Conservation (phyloP, 2,329 filamentous ascomycete genomes). For the Lecanicillium sp. region DNA sequence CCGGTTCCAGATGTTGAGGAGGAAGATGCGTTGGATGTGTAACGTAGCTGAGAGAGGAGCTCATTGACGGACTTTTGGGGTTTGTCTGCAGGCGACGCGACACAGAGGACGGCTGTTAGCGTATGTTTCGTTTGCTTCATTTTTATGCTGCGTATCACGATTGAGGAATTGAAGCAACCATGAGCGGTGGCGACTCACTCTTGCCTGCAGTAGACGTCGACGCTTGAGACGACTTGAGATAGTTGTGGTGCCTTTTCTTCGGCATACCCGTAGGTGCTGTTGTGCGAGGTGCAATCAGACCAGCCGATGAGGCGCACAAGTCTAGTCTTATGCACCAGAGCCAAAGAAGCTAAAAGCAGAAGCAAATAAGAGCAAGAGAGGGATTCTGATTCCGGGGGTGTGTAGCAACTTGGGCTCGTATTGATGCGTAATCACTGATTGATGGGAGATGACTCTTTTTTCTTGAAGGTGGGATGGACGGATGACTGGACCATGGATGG, state of each 20-base stretch:
- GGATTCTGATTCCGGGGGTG: no score
- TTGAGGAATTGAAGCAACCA: constrained; percentile 16
- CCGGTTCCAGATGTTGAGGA: constrained; percentile 22
- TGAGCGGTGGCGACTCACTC: background rate
- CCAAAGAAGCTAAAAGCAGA: background rate
- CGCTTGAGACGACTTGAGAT: constrained; percentile 47
- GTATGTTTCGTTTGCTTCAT: background rate
- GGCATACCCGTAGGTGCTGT: constrained; percentile 42
- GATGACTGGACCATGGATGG: no score
- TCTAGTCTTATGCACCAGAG: background rate
- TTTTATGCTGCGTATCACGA: constrained; percentile 19
- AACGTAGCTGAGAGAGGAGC: constrained; percentile 51
- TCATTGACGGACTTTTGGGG: constrained; percentile 48
- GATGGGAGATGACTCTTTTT: no score
- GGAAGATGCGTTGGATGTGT: constrained; percentile 29
- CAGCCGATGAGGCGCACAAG: background rate
- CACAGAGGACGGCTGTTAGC: constrained; percentile 19
- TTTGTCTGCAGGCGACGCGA: constrained; percentile 24
- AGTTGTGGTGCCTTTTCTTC: constrained; percentile 56
- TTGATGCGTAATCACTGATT: no score
- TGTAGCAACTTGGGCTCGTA: no score
- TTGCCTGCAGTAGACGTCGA: constrained; percentile 31
- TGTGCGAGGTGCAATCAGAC: background rate
- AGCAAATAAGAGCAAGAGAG: no score
- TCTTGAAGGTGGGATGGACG: no score